phyloP scores from a whole-genome alignment of 2,329 filamentous ascomycete species.

The Aspergillus tanneri region DNA sequence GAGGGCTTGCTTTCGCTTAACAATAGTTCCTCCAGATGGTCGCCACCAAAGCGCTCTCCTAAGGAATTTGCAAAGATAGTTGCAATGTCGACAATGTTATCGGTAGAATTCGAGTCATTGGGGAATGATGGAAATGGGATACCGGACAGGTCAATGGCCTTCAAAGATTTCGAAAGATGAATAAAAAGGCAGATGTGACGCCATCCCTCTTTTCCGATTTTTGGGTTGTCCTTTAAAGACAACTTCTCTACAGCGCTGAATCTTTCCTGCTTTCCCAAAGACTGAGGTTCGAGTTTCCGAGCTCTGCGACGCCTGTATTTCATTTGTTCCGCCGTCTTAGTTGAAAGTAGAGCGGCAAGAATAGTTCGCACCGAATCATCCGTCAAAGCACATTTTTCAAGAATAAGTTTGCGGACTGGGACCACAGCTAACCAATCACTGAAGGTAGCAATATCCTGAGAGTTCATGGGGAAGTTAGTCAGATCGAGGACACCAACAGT shows the following conservation, averaged over 20 bases:
- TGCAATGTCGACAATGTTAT: constrained; percentile 53
- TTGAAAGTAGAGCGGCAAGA: constrained; percentile 78
- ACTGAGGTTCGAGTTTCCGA: constrained; percentile 38
- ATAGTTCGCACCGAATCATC: constrained; percentile 86
- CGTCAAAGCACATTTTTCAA: constrained; percentile 83
- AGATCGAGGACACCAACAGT: constrained; percentile 79
- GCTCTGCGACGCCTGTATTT: constrained; percentile 48
- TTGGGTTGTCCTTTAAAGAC: constrained; percentile 82
- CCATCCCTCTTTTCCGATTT: constrained; percentile 85
- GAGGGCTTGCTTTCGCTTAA: constrained; percentile 75
- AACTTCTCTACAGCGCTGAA: constrained; percentile 79
- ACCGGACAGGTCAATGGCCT: constrained; percentile 81
- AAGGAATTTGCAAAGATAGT: constrained; percentile 72
- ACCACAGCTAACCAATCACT: constrained; percentile 94
- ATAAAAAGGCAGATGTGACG: constrained; percentile 85
- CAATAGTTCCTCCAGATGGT: constrained; percentile 76
- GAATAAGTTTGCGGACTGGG: constrained; percentile 77
- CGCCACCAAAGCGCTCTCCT: constrained; percentile 71
- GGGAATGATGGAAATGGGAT: constrained; percentile 67
- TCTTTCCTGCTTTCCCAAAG: constrained; percentile 32
- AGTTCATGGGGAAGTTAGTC: constrained; percentile 77
- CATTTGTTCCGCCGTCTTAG: constrained; percentile 64
- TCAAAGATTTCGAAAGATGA: constrained; percentile 83
- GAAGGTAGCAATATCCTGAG: constrained; percentile 80
- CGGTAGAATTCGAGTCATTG: constrained; percentile 26